These are phyloP conservation scores for Eremochloa ophiuroides DNA, from an alignment of 176 grass and related monocot genomes.

Conservation along the genomic window DNA sequence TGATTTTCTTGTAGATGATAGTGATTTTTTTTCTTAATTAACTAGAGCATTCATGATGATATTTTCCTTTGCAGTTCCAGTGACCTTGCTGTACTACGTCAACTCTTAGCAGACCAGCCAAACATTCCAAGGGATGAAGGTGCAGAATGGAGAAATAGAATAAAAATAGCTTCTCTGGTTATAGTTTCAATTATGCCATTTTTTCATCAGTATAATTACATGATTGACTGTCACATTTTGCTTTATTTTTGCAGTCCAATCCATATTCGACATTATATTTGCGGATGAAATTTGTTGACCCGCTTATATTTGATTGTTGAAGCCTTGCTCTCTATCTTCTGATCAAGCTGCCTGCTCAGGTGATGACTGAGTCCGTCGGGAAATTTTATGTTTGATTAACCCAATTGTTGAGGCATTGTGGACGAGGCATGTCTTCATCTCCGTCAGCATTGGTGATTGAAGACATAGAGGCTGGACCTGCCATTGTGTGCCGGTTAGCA, in stretches of 20 bases:
- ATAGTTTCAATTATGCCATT: background rate
- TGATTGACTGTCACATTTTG: conserved; percentile 6
- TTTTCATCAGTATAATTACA: background rate
- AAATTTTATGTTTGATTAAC: background rate
- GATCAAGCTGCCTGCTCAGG: background rate
- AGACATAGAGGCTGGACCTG: background rate
- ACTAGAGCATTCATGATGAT: background rate
- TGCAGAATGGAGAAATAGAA: conserved; percentile 11
- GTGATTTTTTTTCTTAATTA: background rate
- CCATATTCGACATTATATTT: conserved; percentile 77
- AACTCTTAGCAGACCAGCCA: conserved; percentile 77
- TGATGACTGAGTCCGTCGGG: background rate
- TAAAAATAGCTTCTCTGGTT: background rate
- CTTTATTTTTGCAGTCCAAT: conserved; percentile 62
- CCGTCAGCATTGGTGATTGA: background rate
- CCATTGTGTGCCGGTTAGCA: background rate
- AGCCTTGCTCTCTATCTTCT: background rate
- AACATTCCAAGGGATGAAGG: conserved; percentile 90
- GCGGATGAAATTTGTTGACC: conserved; percentile 68
- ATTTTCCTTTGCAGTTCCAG: conserved; percentile 48
- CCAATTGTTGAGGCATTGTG: background rate
- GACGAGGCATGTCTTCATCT: background rate
- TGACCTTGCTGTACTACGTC: conserved; percentile 52
- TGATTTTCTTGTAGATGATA: background rate
- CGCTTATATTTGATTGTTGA: background rate